Base-by-base conservation (phyloP, 768 basidiomycete genomes). In the Postia placenta region DNA sequence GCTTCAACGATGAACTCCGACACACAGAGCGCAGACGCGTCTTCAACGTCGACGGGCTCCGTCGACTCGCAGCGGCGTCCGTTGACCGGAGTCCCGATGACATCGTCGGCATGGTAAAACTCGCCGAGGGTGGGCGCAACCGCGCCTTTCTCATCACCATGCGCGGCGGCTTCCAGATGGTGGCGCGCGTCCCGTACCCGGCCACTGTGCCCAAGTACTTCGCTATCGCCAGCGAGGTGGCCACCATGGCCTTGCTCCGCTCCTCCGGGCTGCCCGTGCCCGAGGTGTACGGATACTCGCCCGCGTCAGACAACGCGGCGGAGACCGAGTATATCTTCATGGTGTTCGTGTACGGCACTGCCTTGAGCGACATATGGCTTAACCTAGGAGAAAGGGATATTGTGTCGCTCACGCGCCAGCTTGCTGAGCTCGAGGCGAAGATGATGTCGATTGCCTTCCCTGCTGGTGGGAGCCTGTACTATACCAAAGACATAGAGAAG, bases 391-490 rank as follows among this genome's bases (percentile, higher is more conserved):
- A 72, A 54, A 12, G 1, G 49, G 68, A 74, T 3, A 62, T 75
- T 55, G 49, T 60, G 55, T 76, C 73, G 0, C 38, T 78, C 63
- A 45, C 66, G 51, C 69, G 67, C 44, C 73, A 79, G 54, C 63
- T 78, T 60, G 66, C 57, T 60, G 19, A 76, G 53, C 65, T 80
- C 56, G 75, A 79, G 62, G 66, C 71, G 0, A 44, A 54, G 5
- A 74, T 77, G 66, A 76, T 75, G 75, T 70, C 69, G 17, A 64
- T 70, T 36, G 0, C 66, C 51, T 77, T 77, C 55, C 75, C 73
- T 19, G 74, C 73, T 63, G 72, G 74, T 42, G 74, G 76, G 66
- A 74, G 74, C 66, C 65, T 78, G 0, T 78, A 77, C 65, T 78
- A 67, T 46, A 36, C 67, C 5, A 5, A 70, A 12, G 76, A 79